Evolutionary conservation across 2,329 filamentous ascomycete genomes (phyloP).

Genomic region (Diaporthe citrichinensis): DNA sequence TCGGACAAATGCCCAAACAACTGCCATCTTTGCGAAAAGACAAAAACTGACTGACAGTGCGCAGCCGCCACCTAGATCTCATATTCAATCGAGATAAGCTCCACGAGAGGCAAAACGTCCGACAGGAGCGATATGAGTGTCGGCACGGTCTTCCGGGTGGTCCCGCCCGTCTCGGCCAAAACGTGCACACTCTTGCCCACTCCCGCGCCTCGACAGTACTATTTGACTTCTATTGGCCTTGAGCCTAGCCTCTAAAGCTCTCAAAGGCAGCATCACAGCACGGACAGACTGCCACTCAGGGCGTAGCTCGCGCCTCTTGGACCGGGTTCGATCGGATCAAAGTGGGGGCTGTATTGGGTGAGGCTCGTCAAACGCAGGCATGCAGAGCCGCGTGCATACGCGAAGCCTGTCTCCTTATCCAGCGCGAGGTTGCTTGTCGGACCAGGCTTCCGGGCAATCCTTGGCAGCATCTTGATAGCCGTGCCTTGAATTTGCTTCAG

Average conservation of each 20-base stretch:
- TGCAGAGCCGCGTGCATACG: constrained; percentile 2
- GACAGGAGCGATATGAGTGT: background rate
- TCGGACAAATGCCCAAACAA: background rate
- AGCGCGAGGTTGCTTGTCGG: background rate
- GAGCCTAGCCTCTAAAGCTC: background rate
- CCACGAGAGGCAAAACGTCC: background rate
- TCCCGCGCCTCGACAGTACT: background rate
- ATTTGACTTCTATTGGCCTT: background rate
- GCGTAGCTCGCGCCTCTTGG: background rate
- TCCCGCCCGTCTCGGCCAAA: no score
- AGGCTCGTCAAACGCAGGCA: background rate
- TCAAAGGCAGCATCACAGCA: background rate
- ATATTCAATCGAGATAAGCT: background rate
- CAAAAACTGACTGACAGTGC: no score
- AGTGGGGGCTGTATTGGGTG: constrained; percentile 7
- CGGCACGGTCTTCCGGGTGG: constrained; percentile 5
- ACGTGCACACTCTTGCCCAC: background rate
- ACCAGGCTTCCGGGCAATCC: constrained; percentile 6
- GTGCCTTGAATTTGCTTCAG: background rate
- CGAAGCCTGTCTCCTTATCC: background rate
- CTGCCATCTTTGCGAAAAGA: no score
- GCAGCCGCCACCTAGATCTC: background rate
- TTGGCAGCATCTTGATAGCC: background rate
- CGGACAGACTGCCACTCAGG: background rate
- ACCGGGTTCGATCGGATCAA: background rate